These are phyloP conservation scores for Termitomyces sp. DNA, from an alignment of 768 basidiomycete species.

Conservation along the genomic window DNA sequence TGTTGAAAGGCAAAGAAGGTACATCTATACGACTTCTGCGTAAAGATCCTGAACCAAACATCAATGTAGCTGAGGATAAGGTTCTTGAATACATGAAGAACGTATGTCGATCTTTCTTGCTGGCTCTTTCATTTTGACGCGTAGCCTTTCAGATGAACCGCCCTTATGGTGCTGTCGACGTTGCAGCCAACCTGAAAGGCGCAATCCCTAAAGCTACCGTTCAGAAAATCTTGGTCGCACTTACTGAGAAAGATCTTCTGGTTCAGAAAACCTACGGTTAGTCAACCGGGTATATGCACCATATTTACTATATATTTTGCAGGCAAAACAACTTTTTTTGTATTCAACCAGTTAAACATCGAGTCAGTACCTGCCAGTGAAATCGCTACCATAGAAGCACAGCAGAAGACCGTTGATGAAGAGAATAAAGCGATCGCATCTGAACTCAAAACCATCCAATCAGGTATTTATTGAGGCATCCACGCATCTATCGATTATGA, in stretches of 20 bases:
- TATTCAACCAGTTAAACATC: slow-evolving; percentile 73
- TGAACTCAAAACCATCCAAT: slow-evolving; percentile 43
- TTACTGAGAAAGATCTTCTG: slow-evolving; percentile 83
- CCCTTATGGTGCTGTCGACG: slow-evolving; percentile 91
- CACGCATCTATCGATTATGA: slow-evolving; percentile 10
- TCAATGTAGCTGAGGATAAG: slow-evolving; percentile 59
- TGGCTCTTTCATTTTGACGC: slow-evolving; percentile 4
- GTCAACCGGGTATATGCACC: slow-evolving; percentile 8
- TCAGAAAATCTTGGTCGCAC: slow-evolving; percentile 74
- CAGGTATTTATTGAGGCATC: slow-evolving; percentile 28
- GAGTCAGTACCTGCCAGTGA: slow-evolving; percentile 59
- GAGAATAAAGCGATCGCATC: slow-evolving; percentile 46
- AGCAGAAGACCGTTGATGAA: slow-evolving; percentile 53
- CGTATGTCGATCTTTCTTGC: slow-evolving; percentile 29
- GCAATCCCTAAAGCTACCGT: slow-evolving; percentile 79
- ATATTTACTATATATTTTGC: slow-evolving; percentile 7
- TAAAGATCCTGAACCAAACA: background rate
- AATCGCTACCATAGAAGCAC: slow-evolving; percentile 53
- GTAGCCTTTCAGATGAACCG: slow-evolving; percentile 67
- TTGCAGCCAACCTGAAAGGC: slow-evolving; percentile 87
- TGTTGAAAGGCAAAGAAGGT: slow-evolving; percentile 79
- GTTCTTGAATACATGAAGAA: slow-evolving; percentile 76
- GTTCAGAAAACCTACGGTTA: slow-evolving; percentile 80
- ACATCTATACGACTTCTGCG: background rate
- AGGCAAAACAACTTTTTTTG: slow-evolving; percentile 88